A percentile compares a stretch with the other conserved stretches of the same genome.
These are phyloP conservation scores for Pseudoperonospora humuli DNA, from an alignment of 352 stramenopile genomes.

Conservation along the genomic window DNA sequence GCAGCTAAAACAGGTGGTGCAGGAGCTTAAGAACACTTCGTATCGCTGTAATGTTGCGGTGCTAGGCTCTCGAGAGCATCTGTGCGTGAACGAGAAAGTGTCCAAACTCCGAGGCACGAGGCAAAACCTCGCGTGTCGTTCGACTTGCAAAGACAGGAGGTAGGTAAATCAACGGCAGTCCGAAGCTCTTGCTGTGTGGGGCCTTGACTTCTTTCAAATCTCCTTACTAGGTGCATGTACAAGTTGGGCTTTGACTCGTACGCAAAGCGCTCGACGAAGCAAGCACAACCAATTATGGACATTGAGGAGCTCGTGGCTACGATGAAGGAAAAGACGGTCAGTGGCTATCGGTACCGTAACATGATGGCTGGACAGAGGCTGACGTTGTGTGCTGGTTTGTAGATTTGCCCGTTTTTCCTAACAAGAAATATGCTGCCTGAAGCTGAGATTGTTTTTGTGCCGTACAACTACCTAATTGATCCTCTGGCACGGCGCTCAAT, in stretches of 20 bases:
- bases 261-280: conserved; percentile 39
- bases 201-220: not conserved
- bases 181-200: not conserved
- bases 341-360: not conserved
- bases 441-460: conserved; percentile 96
- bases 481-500: conserved; percentile 83
- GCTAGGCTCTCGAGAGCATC: conserved; percentile 93
- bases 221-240: conserved; percentile 46
- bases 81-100: conserved; percentile 95
- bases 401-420: conserved; percentile 98
- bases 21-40: conserved; percentile 93
- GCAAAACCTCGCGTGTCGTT: conserved; percentile 84
- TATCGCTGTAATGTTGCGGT: conserved; percentile 87
- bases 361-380: conserved; percentile 15
- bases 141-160: conserved; percentile 86
- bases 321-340: conserved; percentile 73
- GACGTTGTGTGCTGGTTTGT: not conserved
- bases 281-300: conserved; percentile 88
- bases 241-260: conserved; percentile 73
- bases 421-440: conserved; percentile 86
- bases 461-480: conserved; percentile 99
- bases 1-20: conserved; percentile 96
- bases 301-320: conserved; percentile 96
- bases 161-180: conserved; percentile 16
- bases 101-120: conserved; percentile 71